Evolutionary conservation across 1,139 yeast species (phyloP), one percentile per base, ranked within the genome.

Genomic region (Debaryomycetaceae sp.): DNA sequence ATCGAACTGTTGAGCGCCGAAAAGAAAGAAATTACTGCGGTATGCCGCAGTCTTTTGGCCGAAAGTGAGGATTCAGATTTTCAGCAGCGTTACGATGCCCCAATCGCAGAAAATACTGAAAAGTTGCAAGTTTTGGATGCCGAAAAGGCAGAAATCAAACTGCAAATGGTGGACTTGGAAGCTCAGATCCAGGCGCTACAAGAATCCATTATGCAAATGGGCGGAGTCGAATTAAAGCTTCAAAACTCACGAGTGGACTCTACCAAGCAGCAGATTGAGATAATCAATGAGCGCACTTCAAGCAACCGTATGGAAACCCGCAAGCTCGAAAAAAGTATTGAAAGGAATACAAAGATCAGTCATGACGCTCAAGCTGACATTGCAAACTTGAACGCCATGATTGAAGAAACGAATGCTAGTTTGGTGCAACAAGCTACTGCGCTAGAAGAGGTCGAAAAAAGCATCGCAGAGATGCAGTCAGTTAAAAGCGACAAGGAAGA

Each of bases 221-320:
- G 99, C 31, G 99, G 99, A 38, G 78, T 82, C 10, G 77, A 77
- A 37, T 63, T 90, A 38, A 75, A 87, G 32, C 53, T 81, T 37
- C 95, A 86, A 44, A 81, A 76, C 39, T 71, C 92, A 2, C 80
- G 76, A 43, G 95, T 90, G 10, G 90, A 77, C 43, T 79, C 92
- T 2, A 62, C 81, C 23, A 62, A 64, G 28, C 85, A 81, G 41
- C 71, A 74, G 42, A 68, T 82, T 26, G 82, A 78, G 34, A 68
- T 80, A 14, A 55, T 74, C 15, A 61, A 57, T 22, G 74, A 73
- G 25, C 76, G 73, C 39, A 62, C 75, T n/a, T 65, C 79, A 4
- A 70, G 68, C 26, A 83, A 76, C 33, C 70, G 67, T 35, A 55
- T 78, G 43, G 59, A 73, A n/a, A 50, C 68, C 25, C 68, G 77